Conservation (phyloP, 805 yeast genomes). For the Hanseniaspora thailandica region DNA sequence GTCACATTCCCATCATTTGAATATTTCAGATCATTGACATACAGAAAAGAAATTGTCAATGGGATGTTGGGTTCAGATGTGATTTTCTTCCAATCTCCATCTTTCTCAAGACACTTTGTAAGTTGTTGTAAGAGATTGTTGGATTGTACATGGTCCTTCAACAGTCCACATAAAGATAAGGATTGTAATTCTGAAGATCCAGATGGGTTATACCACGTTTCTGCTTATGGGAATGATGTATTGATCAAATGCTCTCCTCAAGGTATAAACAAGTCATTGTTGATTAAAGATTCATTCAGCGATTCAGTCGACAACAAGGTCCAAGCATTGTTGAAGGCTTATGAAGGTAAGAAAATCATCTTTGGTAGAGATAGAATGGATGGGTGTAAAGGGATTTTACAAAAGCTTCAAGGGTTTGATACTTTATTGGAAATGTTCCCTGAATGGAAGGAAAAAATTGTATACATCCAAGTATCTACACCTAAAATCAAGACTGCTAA, state of each 20-base stretch:
- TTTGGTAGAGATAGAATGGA: slow-evolving; percentile 92
- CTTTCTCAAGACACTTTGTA: slow-evolving; percentile 82
- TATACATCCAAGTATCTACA: slow-evolving; percentile 81
- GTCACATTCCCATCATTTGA: slow-evolving; percentile 94
- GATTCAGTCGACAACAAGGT: slow-evolving; percentile 49
- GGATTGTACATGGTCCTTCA: slow-evolving; percentile 55
- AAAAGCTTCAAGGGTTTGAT: slow-evolving; percentile 84
- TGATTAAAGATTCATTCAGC: slow-evolving; percentile 47
- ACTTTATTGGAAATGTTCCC: slow-evolving; percentile 83
- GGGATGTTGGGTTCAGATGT: slow-evolving; percentile 86
- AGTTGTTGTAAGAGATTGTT: slow-evolving; percentile 79
- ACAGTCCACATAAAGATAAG: slow-evolving; percentile 23
- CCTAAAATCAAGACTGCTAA: slow-evolving; percentile 31
- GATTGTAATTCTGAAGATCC: slow-evolving; percentile 33
- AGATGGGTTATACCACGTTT: slow-evolving; percentile 31
- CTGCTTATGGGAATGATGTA: slow-evolving; percentile 67
- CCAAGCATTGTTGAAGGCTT: slow-evolving; percentile 48
- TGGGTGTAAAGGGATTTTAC: slow-evolving; percentile 83
- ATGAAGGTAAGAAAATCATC: slow-evolving; percentile 59
- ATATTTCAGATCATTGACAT: slow-evolving; percentile 78
- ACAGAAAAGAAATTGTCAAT: slow-evolving; percentile 68
- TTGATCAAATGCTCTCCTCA: slow-evolving; percentile 69
- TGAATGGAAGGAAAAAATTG: slow-evolving; percentile 78
- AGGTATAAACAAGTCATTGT: slow-evolving; percentile 69
- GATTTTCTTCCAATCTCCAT: slow-evolving; percentile 73